These are phyloP conservation scores for Picea sitchensis DNA, from an alignment of 75 land plant genomes.

Conservation along the genomic window DNA sequence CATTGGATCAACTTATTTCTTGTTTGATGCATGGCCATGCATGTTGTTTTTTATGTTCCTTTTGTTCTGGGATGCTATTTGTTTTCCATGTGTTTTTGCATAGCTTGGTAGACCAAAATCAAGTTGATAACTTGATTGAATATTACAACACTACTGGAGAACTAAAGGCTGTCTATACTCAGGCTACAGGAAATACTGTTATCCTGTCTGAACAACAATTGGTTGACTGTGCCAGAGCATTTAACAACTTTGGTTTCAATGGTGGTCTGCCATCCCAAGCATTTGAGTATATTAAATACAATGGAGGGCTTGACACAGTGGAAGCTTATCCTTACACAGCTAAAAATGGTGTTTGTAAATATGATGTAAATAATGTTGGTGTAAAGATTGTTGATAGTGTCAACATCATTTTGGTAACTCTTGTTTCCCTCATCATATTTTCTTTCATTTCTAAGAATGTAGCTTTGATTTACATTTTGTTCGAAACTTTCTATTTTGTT, in stretches of 20 bases:
- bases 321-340: constrained; percentile 81
- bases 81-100: too few relatives aligned
- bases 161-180: constrained; percentile 84
- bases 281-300: constrained; percentile 86
- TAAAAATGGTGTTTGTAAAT: constrained; percentile 66
- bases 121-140: too few relatives aligned
- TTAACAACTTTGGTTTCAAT: constrained; percentile 86
- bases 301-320: constrained; percentile 91
- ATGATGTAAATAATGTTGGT: constrained; percentile 54
- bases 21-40: too few relatives aligned
- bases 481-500: too few relatives aligned
- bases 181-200: constrained; percentile 69
- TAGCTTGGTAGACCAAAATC: too few relatives aligned
- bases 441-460: too few relatives aligned
- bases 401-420: constrained; percentile 77
- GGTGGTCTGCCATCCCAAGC: constrained; percentile 96
- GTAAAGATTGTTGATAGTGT: constrained; percentile 78
- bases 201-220: constrained; percentile 94
- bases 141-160: constrained; percentile 81
- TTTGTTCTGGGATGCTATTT: too few relatives aligned
- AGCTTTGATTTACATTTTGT: too few relatives aligned
- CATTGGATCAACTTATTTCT: too few relatives aligned
- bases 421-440: too few relatives aligned
- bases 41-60: too few relatives aligned
- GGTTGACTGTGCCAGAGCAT: constrained; percentile 80